phyloP scores from a whole-genome alignment of 306 rosid species.

The Comarum palustre region DNA sequence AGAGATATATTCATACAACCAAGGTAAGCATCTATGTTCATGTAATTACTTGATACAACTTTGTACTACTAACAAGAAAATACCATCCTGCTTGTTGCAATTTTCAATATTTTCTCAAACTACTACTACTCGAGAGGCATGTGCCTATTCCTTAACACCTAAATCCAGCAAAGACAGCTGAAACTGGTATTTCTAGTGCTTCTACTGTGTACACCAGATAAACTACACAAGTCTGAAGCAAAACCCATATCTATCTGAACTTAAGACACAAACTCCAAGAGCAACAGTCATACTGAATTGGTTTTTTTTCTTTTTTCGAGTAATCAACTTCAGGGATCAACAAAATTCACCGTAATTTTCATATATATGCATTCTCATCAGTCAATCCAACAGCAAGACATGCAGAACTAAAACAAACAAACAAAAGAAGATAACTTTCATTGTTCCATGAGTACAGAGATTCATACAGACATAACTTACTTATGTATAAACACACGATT shows the following conservation, averaged over 20 bases:
- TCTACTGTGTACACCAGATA: neutral
- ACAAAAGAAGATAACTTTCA: neutral
- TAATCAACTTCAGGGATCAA: neutral
- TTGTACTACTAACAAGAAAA: neutral
- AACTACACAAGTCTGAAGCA: neutral
- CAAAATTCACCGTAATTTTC: neutral
- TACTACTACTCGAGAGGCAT: neutral
- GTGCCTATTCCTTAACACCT: neutral
- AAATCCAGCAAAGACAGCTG: neutral
- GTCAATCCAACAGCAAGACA: neutral
- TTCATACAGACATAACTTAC: neutral
- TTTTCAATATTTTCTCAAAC: neutral
- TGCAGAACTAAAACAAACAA: neutral
- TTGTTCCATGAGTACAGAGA: neutral
- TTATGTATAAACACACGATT: neutral
- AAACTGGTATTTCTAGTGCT: neutral
- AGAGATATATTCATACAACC: neutral
- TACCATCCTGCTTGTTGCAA: neutral
- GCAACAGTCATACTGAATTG: neutral
- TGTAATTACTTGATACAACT: neutral
- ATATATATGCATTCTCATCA: constrained; percentile 1
- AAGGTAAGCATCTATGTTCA: neutral
- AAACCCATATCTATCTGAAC: neutral
- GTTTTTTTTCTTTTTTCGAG: neutral
- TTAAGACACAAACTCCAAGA: neutral